Evolutionary conservation across 805 yeast genomes (phyloP).

Genomic region (Ogataea dorogensis): DNA sequence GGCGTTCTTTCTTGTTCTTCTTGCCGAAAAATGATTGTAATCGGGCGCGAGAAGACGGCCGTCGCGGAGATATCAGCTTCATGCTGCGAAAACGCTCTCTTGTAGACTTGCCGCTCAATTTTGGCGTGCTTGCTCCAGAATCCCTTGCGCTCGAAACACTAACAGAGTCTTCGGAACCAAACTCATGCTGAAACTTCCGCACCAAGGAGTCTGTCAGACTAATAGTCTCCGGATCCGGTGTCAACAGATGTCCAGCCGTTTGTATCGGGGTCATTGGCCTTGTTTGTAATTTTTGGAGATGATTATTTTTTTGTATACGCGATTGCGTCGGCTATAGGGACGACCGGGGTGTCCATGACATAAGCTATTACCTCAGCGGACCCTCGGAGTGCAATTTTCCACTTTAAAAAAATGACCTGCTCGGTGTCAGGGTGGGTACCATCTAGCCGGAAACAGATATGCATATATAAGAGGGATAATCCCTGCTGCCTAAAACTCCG

Average conservation of each 20-base stretch:
- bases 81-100: slow-evolving; percentile 12
- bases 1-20: slow-evolving; percentile 8
- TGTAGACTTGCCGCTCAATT: not conserved
- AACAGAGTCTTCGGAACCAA: slow-evolving; percentile 3
- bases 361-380: not conserved
- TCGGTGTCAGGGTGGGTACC: slow-evolving; percentile 11
- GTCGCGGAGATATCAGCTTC: slow-evolving; percentile 17
- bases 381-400: slow-evolving; percentile 15
- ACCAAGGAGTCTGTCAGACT: slow-evolving; percentile 22
- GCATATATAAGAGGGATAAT: slow-evolving; percentile 9
- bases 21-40: slow-evolving; percentile 19
- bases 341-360: too few species aligned
- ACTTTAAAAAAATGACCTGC: slow-evolving; percentile 11
- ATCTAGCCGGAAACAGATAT: slow-evolving; percentile 5
- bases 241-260: not conserved
- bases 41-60: slow-evolving; percentile 11
- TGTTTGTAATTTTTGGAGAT: not conserved
- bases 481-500: slow-evolving; percentile 1
- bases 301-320: slow-evolving; percentile 3
- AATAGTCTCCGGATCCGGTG: slow-evolving; percentile 9
- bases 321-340: slow-evolving; percentile 6
- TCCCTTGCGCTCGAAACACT: not conserved
- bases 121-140: not conserved
- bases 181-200: slow-evolving; percentile 20
- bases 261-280: slow-evolving; percentile 1